Evolutionary conservation across 805 yeast species (phyloP).

Genomic region (Metschnikowia anglica): DNA sequence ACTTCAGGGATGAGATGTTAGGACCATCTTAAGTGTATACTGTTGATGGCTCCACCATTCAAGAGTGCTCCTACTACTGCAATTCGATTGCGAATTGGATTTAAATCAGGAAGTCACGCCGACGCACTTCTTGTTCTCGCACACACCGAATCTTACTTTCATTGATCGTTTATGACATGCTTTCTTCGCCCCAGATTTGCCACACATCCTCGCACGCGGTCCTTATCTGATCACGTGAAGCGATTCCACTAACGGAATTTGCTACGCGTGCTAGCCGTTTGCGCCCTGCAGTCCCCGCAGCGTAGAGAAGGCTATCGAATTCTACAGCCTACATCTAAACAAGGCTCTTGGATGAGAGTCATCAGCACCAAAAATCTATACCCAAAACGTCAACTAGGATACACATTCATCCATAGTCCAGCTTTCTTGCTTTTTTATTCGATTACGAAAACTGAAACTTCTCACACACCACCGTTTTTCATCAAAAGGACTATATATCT

Average conservation of each 20-base stretch:
- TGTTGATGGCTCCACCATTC: constrained; percentile 6
- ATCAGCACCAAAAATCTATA: not conserved
- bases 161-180: too few species aligned
- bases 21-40: constrained; percentile 19
- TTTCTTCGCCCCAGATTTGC: too few species aligned
- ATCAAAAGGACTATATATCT: too few species aligned
- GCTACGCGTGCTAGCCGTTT: constrained; percentile 5
- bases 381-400: not conserved
- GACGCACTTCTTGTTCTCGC: too few species aligned
- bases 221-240: constrained; percentile 8
- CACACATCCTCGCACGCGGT: constrained; percentile 1
- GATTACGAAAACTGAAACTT: too few species aligned
- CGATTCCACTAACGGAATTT: not conserved
- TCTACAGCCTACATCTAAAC: constrained; percentile 11
- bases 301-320: constrained; percentile 18
- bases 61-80: not conserved
- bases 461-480: too few species aligned
- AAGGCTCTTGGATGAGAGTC: constrained; percentile 7
- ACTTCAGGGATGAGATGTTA: constrained; percentile 71
- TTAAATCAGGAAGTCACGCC: too few species aligned
- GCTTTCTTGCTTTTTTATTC: too few species aligned
- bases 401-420: too few species aligned
- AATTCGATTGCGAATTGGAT: too few species aligned
- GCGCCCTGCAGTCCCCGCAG: constrained; percentile 13
- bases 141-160: too few species aligned